phyloP scores from a whole-genome alignment of 208 protist genomes.

The Crithidia brevicula region DNA sequence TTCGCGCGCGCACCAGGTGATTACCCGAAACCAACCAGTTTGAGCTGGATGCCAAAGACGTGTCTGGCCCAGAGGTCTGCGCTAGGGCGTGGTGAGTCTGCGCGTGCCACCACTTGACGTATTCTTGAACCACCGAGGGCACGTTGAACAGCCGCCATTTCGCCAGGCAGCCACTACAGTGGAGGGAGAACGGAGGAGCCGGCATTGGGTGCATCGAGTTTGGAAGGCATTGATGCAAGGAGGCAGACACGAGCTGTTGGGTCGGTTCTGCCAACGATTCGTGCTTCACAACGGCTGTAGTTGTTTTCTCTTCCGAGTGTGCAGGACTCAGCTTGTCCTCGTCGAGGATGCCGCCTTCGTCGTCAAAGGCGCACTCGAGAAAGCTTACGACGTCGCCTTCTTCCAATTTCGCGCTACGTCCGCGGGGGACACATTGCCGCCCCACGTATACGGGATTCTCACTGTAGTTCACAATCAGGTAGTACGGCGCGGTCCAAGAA shows the following conservation, averaged over 20 bases:
- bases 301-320: not conserved
- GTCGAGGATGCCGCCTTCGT: constrained; percentile 60
- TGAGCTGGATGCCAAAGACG: not conserved
- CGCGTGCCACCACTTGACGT: constrained; percentile 24
- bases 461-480: constrained; percentile 76
- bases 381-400: constrained; percentile 82
- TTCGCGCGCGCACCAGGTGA: constrained; percentile 26
- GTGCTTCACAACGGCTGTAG: not conserved
- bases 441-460: constrained; percentile 76
- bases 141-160: constrained; percentile 22
- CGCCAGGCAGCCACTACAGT: constrained; percentile 1
- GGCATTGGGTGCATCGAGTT: not conserved
- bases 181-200: not conserved
- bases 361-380: constrained; percentile 79
- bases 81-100: not conserved
- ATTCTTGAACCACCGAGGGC: constrained; percentile 24
- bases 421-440: constrained; percentile 29
- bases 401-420: constrained; percentile 41
- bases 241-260: constrained; percentile 17
- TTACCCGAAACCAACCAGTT: constrained; percentile 27
- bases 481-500: constrained; percentile 51
- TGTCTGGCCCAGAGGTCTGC: too few relatives aligned
- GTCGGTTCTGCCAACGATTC: constrained; percentile 10
- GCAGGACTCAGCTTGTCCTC: not conserved
- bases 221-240: constrained; percentile 12